Evolutionary conservation across 345 rosid genomes (phyloP), one percentile per base, ranked within the genome.

Genomic region (Aquilaria malaccensis): DNA sequence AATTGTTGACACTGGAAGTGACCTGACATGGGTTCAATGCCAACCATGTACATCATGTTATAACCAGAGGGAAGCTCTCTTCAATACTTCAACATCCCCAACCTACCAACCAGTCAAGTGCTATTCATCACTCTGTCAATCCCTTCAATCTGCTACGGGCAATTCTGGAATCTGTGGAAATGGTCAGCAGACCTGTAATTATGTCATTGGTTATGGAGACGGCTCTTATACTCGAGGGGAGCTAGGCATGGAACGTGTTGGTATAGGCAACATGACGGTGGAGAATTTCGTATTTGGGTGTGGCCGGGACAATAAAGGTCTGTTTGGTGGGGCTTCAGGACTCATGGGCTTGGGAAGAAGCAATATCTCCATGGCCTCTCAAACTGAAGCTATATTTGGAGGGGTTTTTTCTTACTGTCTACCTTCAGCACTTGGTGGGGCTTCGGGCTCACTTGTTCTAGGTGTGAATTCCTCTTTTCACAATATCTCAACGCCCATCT

Each of bases 11-110:
- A 93, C 96, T 0, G 98, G 98, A 58, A 93, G 98, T 57, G 98
- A 93, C 65, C 76, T 93, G 72, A 89, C 92, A 2, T 93, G 98
- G 98, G 85, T 93, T 50, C 98, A 89, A 60, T 93, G 98, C 73
- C 86, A 77, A 48, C 97, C 98, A 30, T 93, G 98, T 70, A 80
- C 49, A 46, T 67, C 62, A 3, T 93, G 98, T 72, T 84, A 87
- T 70, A 74, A 62, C 67, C 98, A 93, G 64, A 68, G 78, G 56
- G 97, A 80, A 55, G 88, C 98, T 63, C 50, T 89, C 46, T 89
- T 84, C 62, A 74, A 81, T 58, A 88, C 98, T 55, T 77, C 88
- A 12, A 13, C 54, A 45, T 89, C 98, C 6, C 61, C 84, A 55
- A 78, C 96, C 41, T 93, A 74, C 81, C 65, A 69, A 46, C 62